A percentile compares a stretch with the other conserved stretches of the same genome.
phyloP scores from a whole-genome alignment of 2,329 filamentous ascomycete species.

The Ophiocordyceps robertsii region DNA sequence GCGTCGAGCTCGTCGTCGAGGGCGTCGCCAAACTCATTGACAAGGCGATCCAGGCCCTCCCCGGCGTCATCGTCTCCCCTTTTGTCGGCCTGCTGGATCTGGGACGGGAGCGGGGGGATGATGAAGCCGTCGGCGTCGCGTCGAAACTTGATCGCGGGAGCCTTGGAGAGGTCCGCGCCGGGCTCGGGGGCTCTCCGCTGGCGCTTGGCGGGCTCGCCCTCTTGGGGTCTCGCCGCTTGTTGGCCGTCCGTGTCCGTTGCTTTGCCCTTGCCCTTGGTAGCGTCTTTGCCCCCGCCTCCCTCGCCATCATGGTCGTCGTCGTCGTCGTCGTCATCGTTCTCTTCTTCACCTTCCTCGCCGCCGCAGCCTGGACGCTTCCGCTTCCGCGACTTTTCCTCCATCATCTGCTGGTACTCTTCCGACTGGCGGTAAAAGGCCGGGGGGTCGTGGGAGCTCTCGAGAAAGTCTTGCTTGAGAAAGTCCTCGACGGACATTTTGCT shows the following conservation, averaged over 20 bases:
- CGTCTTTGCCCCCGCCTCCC: not conserved
- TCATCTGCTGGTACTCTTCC: slow-evolving; percentile 42
- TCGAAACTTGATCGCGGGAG: slow-evolving; percentile 24
- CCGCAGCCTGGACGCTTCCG: slow-evolving; percentile 19
- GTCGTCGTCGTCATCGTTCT: slow-evolving; percentile 1
- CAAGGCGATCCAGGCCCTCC: slow-evolving; percentile 25
- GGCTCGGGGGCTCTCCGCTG: slow-evolving; percentile 10
- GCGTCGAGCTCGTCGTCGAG: slow-evolving; percentile 9
- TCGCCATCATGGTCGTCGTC: slow-evolving; percentile 5
- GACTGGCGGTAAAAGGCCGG: slow-evolving; percentile 65
- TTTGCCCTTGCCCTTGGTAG: not conserved
- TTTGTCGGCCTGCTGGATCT: slow-evolving; percentile 15
- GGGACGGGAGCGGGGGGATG: slow-evolving; percentile 39
- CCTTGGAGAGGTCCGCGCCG: slow-evolving; percentile 20
- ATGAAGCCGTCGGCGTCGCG: slow-evolving; percentile 57
- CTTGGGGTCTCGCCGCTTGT: not conserved
- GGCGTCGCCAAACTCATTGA: slow-evolving; percentile 29
- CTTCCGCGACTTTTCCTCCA: slow-evolving; percentile 33
- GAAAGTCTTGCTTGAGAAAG: slow-evolving; percentile 58
- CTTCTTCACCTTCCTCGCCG: slow-evolving; percentile 9
- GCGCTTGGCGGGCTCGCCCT: not conserved
- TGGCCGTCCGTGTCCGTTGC: not conserved
- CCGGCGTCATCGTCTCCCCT: slow-evolving; percentile 10
- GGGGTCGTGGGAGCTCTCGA: slow-evolving; percentile 66
- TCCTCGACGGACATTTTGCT: slow-evolving; percentile 78